These are phyloP conservation scores for Nepenthes gracilis DNA, from an alignment of 148 eudicot genomes.

Conservation along the genomic window DNA sequence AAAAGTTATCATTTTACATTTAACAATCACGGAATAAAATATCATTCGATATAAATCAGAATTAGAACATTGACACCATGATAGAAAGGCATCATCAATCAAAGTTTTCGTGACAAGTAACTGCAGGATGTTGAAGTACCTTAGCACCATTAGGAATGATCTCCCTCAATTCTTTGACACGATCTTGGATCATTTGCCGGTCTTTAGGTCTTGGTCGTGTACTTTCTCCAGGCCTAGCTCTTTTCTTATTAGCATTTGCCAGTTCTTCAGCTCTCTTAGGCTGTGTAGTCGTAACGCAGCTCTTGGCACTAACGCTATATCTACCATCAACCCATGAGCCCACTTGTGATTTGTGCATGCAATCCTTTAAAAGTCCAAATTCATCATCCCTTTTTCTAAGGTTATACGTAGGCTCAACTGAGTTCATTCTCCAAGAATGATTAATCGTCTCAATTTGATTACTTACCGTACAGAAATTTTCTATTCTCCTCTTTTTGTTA, in stretches of 20 bases:
- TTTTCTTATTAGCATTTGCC: conserved; percentile 43
- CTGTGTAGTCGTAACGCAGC: conserved; percentile 23
- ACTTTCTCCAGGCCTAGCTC: conserved; percentile 56
- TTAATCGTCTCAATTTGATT: conserved; percentile 7
- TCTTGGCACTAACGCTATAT: conserved; percentile 25
- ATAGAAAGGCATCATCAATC: too few species aligned
- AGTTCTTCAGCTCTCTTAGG: conserved; percentile 25
- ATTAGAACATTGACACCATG: background rate
- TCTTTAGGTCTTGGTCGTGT: conserved; percentile 77
- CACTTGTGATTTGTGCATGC: conserved; percentile 13
- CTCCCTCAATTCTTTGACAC: conserved; percentile 67
- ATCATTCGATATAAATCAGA: too few species aligned
- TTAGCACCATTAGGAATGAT: conserved; percentile 78
- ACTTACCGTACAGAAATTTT: conserved; percentile 12
- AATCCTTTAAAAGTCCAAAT: conserved; percentile 20
- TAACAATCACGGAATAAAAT: too few species aligned
- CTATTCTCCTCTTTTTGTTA: conserved; percentile 37
- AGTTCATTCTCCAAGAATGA: conserved; percentile 13
- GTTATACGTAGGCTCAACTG: background rate
- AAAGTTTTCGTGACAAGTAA: background rate
- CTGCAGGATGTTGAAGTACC: conserved; percentile 24
- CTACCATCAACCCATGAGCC: conserved; percentile 26
- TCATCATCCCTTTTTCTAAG: conserved; percentile 8
- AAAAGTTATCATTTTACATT: too few species aligned
- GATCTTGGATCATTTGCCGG: conserved; percentile 69